Conservation (phyloP, 768 basidiomycete genomes). For the Suillus brevipes region DNA sequence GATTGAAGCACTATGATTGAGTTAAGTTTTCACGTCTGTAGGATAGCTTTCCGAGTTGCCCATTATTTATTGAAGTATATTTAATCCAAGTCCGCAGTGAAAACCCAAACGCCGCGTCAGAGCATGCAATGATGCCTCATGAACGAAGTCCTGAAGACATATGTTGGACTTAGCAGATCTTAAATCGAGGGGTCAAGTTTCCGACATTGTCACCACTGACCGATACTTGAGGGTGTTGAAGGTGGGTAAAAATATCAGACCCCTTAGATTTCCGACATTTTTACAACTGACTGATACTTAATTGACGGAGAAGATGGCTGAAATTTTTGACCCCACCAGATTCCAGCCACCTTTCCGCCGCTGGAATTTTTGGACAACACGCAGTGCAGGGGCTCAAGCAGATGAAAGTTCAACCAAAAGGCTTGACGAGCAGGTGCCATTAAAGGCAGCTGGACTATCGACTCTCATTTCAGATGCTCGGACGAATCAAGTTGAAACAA, state of each 20-base stretch:
- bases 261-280: too few relatives aligned
- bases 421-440: background rate
- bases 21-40: background rate
- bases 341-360: too few relatives aligned
- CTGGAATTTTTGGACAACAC: too few relatives aligned
- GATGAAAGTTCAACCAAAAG: background rate
- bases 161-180: too few relatives aligned
- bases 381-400: background rate
- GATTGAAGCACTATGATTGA: constrained; percentile 33
- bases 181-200: too few relatives aligned
- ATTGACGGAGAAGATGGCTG: too few relatives aligned
- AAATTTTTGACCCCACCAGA: too few relatives aligned
- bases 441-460: background rate
- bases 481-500: background rate
- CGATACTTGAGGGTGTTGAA: too few relatives aligned
- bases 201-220: too few relatives aligned
- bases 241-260: too few relatives aligned
- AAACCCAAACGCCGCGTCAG: background rate
- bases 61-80: background rate
- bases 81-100: background rate
- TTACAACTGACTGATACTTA: too few relatives aligned
- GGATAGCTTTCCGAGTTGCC: background rate
- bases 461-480: background rate
- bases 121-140: background rate
- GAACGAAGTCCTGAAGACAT: background rate